These are phyloP conservation scores for Ceratobasidium theobromae DNA, from an alignment of 1,284 basidiomycete species.

Conservation along the genomic window DNA sequence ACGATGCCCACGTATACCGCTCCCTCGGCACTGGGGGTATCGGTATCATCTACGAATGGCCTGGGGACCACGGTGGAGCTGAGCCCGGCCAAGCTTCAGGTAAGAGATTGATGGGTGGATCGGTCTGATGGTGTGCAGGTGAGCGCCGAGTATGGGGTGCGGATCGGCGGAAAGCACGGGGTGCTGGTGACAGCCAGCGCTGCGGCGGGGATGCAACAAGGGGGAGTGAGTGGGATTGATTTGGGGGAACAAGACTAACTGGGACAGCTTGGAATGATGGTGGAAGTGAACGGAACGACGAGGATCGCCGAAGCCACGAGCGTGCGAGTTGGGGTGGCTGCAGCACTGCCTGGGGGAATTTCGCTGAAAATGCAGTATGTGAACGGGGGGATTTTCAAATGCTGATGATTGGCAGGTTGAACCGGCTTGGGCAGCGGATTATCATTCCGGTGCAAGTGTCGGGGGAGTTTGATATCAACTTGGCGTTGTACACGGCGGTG, in stretches of 20 bases:
- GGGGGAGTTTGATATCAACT: constrained; percentile 48
- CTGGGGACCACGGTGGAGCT: constrained; percentile 13
- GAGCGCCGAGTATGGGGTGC: constrained; percentile 21
- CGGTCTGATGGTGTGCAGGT: constrained; percentile 1
- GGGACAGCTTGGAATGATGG: constrained; percentile 23
- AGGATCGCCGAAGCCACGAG: constrained; percentile 26
- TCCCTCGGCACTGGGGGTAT: constrained; percentile 26
- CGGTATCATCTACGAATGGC: constrained; percentile 17
- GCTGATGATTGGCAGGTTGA: constrained; percentile 41
- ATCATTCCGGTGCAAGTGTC: constrained; percentile 57
- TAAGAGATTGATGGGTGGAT: neutral
- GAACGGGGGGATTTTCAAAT: neutral
- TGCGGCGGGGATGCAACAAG: neutral
- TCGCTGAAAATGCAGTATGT: constrained; percentile 21
- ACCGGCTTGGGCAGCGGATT: constrained; percentile 57
- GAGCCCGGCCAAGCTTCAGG: constrained; percentile 20
- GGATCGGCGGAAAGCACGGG: constrained; percentile 18
- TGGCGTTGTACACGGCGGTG: constrained; percentile 53
- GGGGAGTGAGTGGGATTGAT: constrained; percentile 21
- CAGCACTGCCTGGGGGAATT: constrained; percentile 8
- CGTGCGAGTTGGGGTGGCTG: constrained; percentile 8
- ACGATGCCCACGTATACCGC: constrained; percentile 5
- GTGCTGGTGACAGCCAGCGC: constrained; percentile 11
- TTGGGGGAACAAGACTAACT: too few species aligned
- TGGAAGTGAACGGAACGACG: constrained; percentile 21